Evolutionary conservation across 192 early-diverging fungal species (phyloP), one percentile per base, ranked within the genome.

Genomic region (Spizellomyces punctatus): DNA sequence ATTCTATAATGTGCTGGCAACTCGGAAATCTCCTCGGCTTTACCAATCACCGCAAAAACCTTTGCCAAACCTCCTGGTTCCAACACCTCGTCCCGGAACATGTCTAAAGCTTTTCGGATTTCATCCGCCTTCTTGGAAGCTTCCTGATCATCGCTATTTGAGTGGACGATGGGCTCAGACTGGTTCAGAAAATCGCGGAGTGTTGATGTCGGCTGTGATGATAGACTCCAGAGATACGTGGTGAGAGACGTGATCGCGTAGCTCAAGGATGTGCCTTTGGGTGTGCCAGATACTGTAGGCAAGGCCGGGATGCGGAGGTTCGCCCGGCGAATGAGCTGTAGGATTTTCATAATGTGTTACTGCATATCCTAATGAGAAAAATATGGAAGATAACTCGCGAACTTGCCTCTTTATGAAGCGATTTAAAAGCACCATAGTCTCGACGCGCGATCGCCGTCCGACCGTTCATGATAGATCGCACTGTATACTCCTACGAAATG

Each of bases 181-280:
- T 75, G 73, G 21, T 61, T 61, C 7, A 75, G 66, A 41, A 75
- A 75, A 47, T 75, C 73, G 10, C 73, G 73, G n/a, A 75, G 65
- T 45, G 59, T 63, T 22, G 65, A 49, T 17, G 66, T 75, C 9
- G 73, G 73, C 3, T 46, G 45, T 10, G 43, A 9, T 17, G 54
- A 17, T 5, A 74, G 42, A n/a, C 22, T 19, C 8, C 55, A 22
- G 12, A 74, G 45, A 49, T 74, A 74, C 14, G 10, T 21, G 6
- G 49, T 36, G 8, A 72, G 63, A 8, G 61, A 9, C 2, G 6
- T 8, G 41, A 27, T 14, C 46, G 43, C 46, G 27, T 10, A 55
- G 21, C 19, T 9, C 16, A 41, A 19, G 42, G n/a, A 56, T 22
- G 17, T n/a, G 5, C 17, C 36, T 46, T 46, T 58, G 66, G 66